Conservation (phyloP, 805 yeast species). For the Cyberlindnera mrakii region DNA sequence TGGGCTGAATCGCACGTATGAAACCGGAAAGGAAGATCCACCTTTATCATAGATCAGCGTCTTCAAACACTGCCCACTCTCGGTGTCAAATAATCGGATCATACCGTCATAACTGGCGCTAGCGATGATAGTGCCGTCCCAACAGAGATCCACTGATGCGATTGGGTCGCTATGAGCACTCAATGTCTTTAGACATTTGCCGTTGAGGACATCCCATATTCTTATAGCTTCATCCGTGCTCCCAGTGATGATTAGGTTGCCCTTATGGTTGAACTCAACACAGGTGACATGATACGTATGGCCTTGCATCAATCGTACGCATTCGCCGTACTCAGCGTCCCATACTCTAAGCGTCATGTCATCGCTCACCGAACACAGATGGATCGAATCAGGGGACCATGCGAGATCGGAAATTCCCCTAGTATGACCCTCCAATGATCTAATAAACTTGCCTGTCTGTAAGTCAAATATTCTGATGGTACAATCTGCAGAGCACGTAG, state of each 20-base stretch:
- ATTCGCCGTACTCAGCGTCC: constrained; percentile 47
- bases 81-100: constrained; percentile 80
- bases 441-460: constrained; percentile 27
- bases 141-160: constrained; percentile 63
- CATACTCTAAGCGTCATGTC: constrained; percentile 77
- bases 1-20: constrained; percentile 66
- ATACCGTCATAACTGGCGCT: constrained; percentile 91
- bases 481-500: constrained; percentile 53
- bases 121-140: constrained; percentile 75
- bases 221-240: constrained; percentile 88
- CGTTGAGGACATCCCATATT: constrained; percentile 79
- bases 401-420: constrained; percentile 68
- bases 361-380: constrained; percentile 81
- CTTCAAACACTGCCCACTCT: constrained; percentile 85
- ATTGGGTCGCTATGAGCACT: constrained; percentile 94
- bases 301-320: constrained; percentile 43
- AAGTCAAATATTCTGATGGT: constrained; percentile 54
- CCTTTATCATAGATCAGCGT: constrained; percentile 79
- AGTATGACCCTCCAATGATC: constrained; percentile 49
- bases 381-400: constrained; percentile 70
- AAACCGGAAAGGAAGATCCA: constrained; percentile 72
- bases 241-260: constrained; percentile 74
- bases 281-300: constrained; percentile 83
- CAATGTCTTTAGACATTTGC: constrained; percentile 66
- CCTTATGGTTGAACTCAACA: constrained; percentile 64